Base-by-base conservation (phyloP, 2,329 filamentous ascomycete species). In the Conoideocrella luteorostrata region DNA sequence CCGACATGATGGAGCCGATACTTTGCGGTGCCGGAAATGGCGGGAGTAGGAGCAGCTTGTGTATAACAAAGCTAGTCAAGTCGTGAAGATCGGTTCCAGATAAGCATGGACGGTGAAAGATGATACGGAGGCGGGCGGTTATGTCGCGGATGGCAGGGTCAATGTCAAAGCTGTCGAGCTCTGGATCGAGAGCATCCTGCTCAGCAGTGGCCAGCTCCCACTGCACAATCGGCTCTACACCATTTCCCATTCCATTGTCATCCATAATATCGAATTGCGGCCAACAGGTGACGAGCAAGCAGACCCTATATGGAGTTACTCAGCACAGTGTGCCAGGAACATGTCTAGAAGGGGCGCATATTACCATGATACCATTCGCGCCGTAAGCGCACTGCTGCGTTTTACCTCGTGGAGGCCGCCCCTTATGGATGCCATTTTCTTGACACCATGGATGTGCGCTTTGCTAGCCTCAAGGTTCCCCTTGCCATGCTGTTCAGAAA, bases 331-430 rank as follows among this genome's bases (percentile, higher is more conserved):
- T n/a, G 18, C 39, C 9, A 35, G 20, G 7, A 22, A 13, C 12
- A 21, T 6, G 4, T n/a, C n/a, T n/a, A n/a, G 3, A 4, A 21
- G 1, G 9, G 52, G 7, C 18, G 35, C 69, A n/a, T n/a, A n/a
- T 59, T 52, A 75, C 74, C 74, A 77, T 47, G 65, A 63, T 9
- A 77, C 60, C 74, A 78, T 78, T 43, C 74, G 68, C 7, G 72
- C 74, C 0, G 72, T 77, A 0, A 78, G 63, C 1, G 75, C 72
- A 43, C 68, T 77, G 1, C 68, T 70, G 17, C 64, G 65, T 36
- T 64, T 68, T 2, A 77, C 62, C 24, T 61, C 52, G 40, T 65
- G 62, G 45, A 78, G 75, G 2, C 75, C 75, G 3, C 74, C 75
- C 50, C 75, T 61, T 40, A 77, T 55, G 3, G 57, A 54, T 11